Conservation (phyloP, 192 early-diverging fungal genomes). For the Backusella tarrabulga region DNA sequence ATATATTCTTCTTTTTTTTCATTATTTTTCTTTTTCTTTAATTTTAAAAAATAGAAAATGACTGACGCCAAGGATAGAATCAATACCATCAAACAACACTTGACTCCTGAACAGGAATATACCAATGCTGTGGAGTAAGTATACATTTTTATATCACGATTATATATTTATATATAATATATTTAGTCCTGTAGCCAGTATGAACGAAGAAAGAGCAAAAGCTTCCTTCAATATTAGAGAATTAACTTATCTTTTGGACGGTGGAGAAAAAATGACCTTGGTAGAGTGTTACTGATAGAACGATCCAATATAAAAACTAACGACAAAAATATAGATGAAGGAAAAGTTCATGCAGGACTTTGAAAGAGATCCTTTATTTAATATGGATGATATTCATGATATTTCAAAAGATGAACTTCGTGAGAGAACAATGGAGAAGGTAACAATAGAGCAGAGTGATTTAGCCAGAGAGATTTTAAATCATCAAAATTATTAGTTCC, state of each 20-base stretch:
- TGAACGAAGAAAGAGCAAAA: constrained; percentile 72
- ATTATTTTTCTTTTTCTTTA: not conserved
- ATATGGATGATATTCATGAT: constrained; percentile 78
- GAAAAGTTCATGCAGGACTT: constrained; percentile 83
- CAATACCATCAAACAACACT: constrained; percentile 24
- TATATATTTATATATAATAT: not conserved
- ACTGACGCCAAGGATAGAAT: constrained; percentile 22
- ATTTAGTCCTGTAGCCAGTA: constrained; percentile 33
- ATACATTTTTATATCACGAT: too few relatives aligned
- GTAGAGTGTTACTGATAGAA: not conserved
- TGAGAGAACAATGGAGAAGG: constrained; percentile 84
- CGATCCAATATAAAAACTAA: too few relatives aligned
- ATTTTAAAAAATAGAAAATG: constrained; percentile 7
- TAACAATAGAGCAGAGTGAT: too few relatives aligned
- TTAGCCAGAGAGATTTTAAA: not conserved
- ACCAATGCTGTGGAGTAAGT: constrained; percentile 27
- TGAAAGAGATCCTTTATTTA: constrained; percentile 81
- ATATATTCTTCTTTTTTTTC: not conserved
- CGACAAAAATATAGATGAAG: constrained; percentile 45
- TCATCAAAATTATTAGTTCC: constrained; percentile 37
- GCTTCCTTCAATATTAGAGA: constrained; percentile 76
- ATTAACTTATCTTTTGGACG: constrained; percentile 84
- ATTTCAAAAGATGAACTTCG: constrained; percentile 73
- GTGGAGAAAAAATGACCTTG: constrained; percentile 59
- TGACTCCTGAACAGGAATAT: constrained; percentile 23